Conservation (phyloP, 176 grass and related monocot species). For the Triticum monococcum region DNA sequence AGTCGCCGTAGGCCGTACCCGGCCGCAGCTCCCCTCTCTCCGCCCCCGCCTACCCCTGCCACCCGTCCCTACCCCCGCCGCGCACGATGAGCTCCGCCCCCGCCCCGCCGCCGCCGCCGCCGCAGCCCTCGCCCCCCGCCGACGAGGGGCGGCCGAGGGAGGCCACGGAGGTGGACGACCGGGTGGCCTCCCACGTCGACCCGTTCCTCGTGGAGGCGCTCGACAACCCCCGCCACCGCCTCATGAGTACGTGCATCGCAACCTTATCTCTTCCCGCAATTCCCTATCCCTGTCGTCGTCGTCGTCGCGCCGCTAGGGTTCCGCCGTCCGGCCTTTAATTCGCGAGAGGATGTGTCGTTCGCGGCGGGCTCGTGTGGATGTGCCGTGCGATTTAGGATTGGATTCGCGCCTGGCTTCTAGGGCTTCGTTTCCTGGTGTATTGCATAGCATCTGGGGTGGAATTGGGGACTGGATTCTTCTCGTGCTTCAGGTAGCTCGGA, state of each 20-base stretch:
- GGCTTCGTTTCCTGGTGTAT: not conserved
- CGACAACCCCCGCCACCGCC: conserved; percentile 76
- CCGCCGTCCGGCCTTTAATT: not conserved
- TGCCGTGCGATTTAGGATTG: not conserved
- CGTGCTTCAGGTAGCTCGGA: not conserved
- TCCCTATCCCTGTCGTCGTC: not conserved
- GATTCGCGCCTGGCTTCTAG: conserved; percentile 8
- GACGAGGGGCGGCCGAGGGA: conserved; percentile 15
- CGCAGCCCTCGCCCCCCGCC: not conserved
- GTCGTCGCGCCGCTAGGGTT: not conserved
- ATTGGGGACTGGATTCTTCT: conserved; percentile 7
- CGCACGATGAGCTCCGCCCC: conserved; percentile 44
- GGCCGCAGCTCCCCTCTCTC: conserved; percentile 42
- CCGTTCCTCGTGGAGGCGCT: conserved; percentile 66
- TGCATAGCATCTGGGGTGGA: not conserved
- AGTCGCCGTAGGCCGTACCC: conserved; percentile 13
- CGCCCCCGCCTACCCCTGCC: conserved; percentile 15
- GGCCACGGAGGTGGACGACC: conserved; percentile 20
- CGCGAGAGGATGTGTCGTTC: not conserved
- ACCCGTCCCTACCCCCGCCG: not conserved
- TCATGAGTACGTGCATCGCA: conserved; percentile 41
- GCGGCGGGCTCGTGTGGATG: not conserved
- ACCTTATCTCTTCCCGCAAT: not conserved
- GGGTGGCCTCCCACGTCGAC: conserved; percentile 42
- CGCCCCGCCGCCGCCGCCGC: not conserved